A percentile compares a stretch with the other conserved stretches of the same genome.
These are phyloP conservation scores for Arthrobotrys sinensis DNA, from an alignment of 2,329 filamentous ascomycete species.

Conservation along the genomic window DNA sequence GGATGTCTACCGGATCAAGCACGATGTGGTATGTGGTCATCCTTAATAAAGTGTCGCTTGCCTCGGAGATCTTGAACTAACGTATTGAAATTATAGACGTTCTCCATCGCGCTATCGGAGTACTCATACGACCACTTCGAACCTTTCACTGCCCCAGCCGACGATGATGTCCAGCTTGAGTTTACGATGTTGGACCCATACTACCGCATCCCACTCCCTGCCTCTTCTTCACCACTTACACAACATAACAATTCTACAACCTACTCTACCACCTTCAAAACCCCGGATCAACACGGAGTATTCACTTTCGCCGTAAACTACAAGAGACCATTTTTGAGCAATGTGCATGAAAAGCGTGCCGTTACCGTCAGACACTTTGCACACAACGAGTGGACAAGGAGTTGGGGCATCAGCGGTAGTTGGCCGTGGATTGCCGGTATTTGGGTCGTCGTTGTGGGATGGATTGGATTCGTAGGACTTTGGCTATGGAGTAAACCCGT, in stretches of 20 bases:
- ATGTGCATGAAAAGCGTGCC: slow-evolving; percentile 92
- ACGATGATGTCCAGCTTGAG: slow-evolving; percentile 89
- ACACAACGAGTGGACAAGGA: slow-evolving; percentile 95
- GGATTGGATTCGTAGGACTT: slow-evolving; percentile 84
- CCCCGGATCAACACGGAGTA: slow-evolving; percentile 98
- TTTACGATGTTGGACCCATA: slow-evolving; percentile 99
- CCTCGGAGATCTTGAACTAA: neutral
- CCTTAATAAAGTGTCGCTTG: neutral
- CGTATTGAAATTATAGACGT: slow-evolving; percentile 73
- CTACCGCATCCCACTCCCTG: slow-evolving; percentile 83
- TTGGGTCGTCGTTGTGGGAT: slow-evolving; percentile 84
- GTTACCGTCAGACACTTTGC: slow-evolving; percentile 97
- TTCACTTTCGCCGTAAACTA: slow-evolving; percentile 99
- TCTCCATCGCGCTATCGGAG: slow-evolving; percentile 90
- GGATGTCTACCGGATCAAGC: slow-evolving; percentile 93
- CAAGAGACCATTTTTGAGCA: slow-evolving; percentile 91
- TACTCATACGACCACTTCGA: slow-evolving; percentile 81
- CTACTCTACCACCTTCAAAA: slow-evolving; percentile 82
- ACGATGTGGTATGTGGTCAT: slow-evolving; percentile 83
- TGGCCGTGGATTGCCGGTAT: slow-evolving; percentile 97
- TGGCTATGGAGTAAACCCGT: slow-evolving; percentile 85
- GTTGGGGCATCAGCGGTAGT: slow-evolving; percentile 88
- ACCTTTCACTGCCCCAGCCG: slow-evolving; percentile 79
- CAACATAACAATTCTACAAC: slow-evolving; percentile 75
- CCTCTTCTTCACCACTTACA: slow-evolving; percentile 70